Base-by-base conservation (phyloP, 805 yeast species). In the Sungouiozyma ichnusensis region DNA sequence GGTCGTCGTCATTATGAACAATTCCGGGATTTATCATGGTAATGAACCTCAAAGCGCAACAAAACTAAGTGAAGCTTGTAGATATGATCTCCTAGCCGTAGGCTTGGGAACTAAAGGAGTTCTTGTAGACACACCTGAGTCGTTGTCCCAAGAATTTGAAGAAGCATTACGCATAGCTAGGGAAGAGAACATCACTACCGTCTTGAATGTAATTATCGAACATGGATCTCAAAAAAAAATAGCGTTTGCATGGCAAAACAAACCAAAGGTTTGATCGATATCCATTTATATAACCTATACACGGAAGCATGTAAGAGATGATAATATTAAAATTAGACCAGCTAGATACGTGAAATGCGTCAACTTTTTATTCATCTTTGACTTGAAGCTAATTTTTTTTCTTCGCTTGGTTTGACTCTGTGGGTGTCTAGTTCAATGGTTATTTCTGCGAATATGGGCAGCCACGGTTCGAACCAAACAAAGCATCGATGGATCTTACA, bases 1-100 rank as follows among this genome's bases (percentile, higher is more conserved):
- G 48, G 59, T 79, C 5, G 63, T 81, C 8, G 65, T 76, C 19
- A 76, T 81, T n/a, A 77, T 81, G 80, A 81, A 81, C 58, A 81
- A 81, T 54, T 72, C 79, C 24, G 88, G 88, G 1, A 76, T 81
- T 2, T 81, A 81, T 54, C 83, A 78, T 47, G 88, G 88, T 1
- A 50, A 58, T 8, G 57, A 60, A 37, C 52, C 50, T 1, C 46
- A 37, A 8, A 41, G 42, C 2, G 68, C 84, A 0, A 81, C 85
- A 1, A 80, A 82, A 0, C 58, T 81, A 33, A 67, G 78, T 18
- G 65, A 68, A 37, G 66, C 74, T 19, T 76, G 81, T 2, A 59
- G 74, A 39, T 81, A 81, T 54, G 83, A 81, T 48, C 32, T 65
- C 4, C 52, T 81, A 39, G 79, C 78, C 2, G 53, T 63, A 42